A percentile compares a stretch with the other conserved stretches of the same genome.
These are phyloP conservation scores for Aspergillus asperescens DNA, from an alignment of 495 filamentous ascomycete species.

Conservation along the genomic window DNA sequence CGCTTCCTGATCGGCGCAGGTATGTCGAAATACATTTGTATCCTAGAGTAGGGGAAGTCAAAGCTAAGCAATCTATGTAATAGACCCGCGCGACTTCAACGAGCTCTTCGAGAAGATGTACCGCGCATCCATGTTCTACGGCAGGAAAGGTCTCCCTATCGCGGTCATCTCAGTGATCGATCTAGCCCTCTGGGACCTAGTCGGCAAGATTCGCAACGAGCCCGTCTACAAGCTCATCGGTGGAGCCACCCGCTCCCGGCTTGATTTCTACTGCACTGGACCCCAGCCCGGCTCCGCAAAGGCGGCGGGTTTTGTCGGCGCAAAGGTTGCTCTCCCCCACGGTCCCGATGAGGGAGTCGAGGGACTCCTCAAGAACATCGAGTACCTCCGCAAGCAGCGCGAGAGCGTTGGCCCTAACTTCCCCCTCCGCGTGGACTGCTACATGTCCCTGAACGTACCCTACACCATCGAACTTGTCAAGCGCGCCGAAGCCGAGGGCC, in stretches of 20 bases:
- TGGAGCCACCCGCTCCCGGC: constrained; percentile 68
- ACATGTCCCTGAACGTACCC: constrained; percentile 87
- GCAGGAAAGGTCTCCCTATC: constrained; percentile 81
- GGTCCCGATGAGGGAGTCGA: constrained; percentile 79
- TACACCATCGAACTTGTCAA: constrained; percentile 89
- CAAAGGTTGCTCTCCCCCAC: constrained; percentile 82
- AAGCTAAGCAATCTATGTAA: neutral
- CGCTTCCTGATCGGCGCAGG: constrained; percentile 80
- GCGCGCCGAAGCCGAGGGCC: constrained; percentile 66
- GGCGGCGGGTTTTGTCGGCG: constrained; percentile 78
- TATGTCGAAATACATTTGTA: constrained; percentile 24
- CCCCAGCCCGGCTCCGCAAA: constrained; percentile 75
- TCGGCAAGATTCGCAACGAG: constrained; percentile 84
- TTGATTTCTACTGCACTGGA: constrained; percentile 92
- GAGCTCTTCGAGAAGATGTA: constrained; percentile 94
- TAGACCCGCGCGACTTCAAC: constrained; percentile 82
- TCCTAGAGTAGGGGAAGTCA: neutral
- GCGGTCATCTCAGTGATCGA: constrained; percentile 93
- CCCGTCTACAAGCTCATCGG: constrained; percentile 94
- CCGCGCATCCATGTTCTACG: constrained; percentile 90
- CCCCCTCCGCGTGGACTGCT: constrained; percentile 91
- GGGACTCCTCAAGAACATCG: constrained; percentile 80
- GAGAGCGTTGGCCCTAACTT: constrained; percentile 83
- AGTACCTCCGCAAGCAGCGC: constrained; percentile 78
- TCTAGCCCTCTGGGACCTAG: constrained; percentile 83